phyloP scores from a whole-genome alignment of 1,139 yeast genomes.

The Hyphopichia burtonii region DNA sequence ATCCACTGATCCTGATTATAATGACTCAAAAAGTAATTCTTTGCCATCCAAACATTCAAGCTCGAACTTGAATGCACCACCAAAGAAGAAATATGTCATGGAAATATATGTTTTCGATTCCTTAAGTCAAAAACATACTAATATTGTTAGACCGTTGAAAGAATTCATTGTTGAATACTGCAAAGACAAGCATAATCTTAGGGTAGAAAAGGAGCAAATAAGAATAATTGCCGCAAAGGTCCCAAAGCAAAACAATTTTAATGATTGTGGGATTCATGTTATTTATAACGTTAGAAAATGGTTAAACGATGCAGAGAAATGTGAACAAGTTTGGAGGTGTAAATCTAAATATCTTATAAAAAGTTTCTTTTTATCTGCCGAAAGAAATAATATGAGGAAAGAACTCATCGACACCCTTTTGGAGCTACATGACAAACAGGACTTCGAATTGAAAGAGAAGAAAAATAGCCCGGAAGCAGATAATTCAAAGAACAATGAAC shows the following conservation, averaged over 20 bases:
- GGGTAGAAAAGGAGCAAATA: slow-evolving; percentile 44
- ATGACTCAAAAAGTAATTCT: background rate
- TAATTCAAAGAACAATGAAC: slow-evolving; percentile 5
- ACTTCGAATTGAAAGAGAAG: background rate
- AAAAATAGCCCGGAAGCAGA: slow-evolving; percentile 1
- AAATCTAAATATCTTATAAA: slow-evolving; percentile 17
- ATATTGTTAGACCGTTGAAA: slow-evolving; percentile 55
- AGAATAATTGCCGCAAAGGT: slow-evolving; percentile 53
- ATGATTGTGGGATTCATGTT: slow-evolving; percentile 95
- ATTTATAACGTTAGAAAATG: slow-evolving; percentile 74
- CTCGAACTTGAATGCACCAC: background rate
- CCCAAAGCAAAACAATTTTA: slow-evolving; percentile 83
- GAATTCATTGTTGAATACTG: slow-evolving; percentile 71
- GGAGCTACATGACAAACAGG: slow-evolving; percentile 22
- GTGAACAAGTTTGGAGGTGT: slow-evolving; percentile 53
- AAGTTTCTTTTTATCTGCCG: slow-evolving; percentile 28
- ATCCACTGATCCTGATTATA: background rate
- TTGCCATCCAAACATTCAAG: too few species aligned
- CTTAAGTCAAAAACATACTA: slow-evolving; percentile 55
- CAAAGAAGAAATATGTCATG: background rate
- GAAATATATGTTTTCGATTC: slow-evolving; percentile 80
- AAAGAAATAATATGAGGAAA: slow-evolving; percentile 31
- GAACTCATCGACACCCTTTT: slow-evolving; percentile 27
- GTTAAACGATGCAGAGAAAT: slow-evolving; percentile 48
- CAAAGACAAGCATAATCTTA: slow-evolving; percentile 55